Conservation (phyloP, 768 basidiomycete genomes). For the Dendrothele bispora region DNA sequence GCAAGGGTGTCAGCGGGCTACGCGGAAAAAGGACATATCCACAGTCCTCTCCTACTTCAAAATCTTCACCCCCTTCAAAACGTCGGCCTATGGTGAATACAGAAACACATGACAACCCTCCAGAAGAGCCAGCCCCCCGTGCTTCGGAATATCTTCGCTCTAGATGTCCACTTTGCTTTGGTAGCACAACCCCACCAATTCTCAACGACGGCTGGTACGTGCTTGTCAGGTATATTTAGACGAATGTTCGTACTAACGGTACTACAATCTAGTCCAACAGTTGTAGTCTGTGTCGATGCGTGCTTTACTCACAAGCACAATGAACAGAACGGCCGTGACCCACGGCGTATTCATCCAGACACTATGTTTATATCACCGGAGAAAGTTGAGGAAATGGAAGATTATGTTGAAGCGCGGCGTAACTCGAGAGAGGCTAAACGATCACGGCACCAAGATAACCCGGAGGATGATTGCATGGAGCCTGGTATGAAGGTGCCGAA, state of each 20-base stretch:
- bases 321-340: constrained; percentile 14
- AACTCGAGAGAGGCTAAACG: neutral
- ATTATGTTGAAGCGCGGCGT: constrained; percentile 16
- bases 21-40: too few species aligned
- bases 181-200: constrained; percentile 12
- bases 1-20: too few species aligned
- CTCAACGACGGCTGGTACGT: too few species aligned
- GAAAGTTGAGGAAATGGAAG: constrained; percentile 19
- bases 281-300: constrained; percentile 30
- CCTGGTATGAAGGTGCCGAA: constrained; percentile 22
- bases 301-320: constrained; percentile 34
- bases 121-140: too few species aligned
- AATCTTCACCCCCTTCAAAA: too few species aligned
- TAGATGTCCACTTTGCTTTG: constrained; percentile 28
- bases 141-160: constrained; percentile 20
- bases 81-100: too few species aligned
- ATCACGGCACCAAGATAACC: constrained; percentile 4
- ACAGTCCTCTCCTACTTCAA: too few species aligned
- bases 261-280: constrained; percentile 18
- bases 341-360: constrained; percentile 16
- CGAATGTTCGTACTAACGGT: too few species aligned
- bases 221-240: neutral
- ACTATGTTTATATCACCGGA: constrained; percentile 19
- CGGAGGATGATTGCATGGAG: constrained; percentile 14
- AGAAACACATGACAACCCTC: too few species aligned